Base-by-base conservation (phyloP, 1,284 basidiomycete genomes). In the Ustilago hordei region DNA sequence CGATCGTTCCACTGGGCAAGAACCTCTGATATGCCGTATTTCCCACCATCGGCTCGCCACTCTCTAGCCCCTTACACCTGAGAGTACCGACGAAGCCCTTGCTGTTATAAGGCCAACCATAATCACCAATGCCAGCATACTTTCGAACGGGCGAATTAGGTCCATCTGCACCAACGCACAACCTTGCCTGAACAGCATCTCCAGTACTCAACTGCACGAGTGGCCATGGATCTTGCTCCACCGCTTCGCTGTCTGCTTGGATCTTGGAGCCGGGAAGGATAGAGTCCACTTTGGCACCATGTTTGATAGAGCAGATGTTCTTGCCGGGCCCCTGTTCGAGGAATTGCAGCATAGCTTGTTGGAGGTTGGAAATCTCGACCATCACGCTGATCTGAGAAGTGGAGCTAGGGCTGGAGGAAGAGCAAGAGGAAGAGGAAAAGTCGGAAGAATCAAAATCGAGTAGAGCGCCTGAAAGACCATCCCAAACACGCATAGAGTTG, bases 21-120 rank as follows among this genome's bases (percentile, higher is more conserved):
- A 99, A 99, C 32, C 96, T 90, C 87, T 99, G 97, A 87, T 93
- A 98, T 0, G 95, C 95, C 1, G 92, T 93, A 15, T 64, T 8
- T 45, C 79, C 71, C 11, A 76, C 77, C 1, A 54, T 12, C n/a
- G 81, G 73, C 60, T 82, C 47, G 76, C 75, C 69, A 12, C 41
- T 53, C 23, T 69, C 60, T 7, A 60, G n/a, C 12, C 73, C 60
- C 6, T 59, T 64, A 47, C 78, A 81, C 3, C 79, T 66, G 78
- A 99, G 89, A 0, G 95, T 98, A 0, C 93, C 95, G 17, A 99
- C 97, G 43, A 99, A 90, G 8, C 93, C 95, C 80, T 94, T 93
- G 0, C 93, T 92, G 69, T 93, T 90, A 87, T 99, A 99, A 0
- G 91, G 89, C 92, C 95, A 97, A 2, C 96, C 96, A 81, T 92